These are phyloP conservation scores for Geosiphon pyriformis DNA, from an alignment of 192 early-diverging fungal genomes.

Conservation along the genomic window DNA sequence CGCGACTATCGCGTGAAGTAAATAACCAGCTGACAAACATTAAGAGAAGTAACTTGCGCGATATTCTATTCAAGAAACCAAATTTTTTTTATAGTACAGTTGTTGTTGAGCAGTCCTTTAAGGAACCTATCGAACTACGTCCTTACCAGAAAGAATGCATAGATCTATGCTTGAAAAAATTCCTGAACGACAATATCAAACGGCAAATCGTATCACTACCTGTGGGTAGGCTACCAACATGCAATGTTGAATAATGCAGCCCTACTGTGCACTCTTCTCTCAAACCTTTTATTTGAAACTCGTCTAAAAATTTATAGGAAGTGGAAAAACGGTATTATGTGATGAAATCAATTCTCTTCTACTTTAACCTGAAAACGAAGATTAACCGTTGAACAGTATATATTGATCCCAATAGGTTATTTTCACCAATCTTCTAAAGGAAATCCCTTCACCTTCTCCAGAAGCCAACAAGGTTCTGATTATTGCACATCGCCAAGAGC, in stretches of 20 bases:
- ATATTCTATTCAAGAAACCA: no score
- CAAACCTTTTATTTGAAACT: not conserved
- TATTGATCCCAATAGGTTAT: slow-evolving; percentile 55
- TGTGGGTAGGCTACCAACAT: slow-evolving; percentile 34
- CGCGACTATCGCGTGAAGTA: no score
- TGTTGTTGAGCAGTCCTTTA: no score
- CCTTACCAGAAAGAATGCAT: slow-evolving; percentile 89
- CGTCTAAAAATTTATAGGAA: slow-evolving; percentile 48
- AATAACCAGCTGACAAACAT: no score
- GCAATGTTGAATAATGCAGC: no score
- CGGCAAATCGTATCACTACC: slow-evolving; percentile 79
- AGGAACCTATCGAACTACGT: no score
- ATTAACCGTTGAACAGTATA: no score
- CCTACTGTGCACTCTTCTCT: no score
- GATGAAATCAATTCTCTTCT: no score
- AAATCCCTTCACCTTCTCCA: slow-evolving; percentile 53
- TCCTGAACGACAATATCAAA: slow-evolving; percentile 50
- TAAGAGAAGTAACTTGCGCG: no score
- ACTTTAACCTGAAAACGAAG: no score
- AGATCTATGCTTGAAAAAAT: slow-evolving; percentile 46
- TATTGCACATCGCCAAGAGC: slow-evolving; percentile 84
- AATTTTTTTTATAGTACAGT: no score
- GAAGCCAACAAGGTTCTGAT: slow-evolving; percentile 73
- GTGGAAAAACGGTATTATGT: slow-evolving; percentile 77
- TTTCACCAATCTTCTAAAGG: slow-evolving; percentile 74